phyloP scores from a whole-genome alignment of 2,329 filamentous ascomycete genomes.

The Achaetomium macrosporum region DNA sequence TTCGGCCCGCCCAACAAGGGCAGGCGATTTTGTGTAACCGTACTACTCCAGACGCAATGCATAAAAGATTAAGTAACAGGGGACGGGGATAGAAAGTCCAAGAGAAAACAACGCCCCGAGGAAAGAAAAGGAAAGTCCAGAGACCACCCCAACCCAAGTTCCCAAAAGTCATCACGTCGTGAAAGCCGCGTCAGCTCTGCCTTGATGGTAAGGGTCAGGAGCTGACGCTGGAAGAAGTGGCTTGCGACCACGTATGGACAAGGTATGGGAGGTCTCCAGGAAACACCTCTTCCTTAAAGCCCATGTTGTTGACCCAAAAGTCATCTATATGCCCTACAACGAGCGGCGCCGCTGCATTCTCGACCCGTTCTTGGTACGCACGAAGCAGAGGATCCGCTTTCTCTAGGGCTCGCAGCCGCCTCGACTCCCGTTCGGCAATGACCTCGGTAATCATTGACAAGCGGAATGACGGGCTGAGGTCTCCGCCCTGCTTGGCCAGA shows the following conservation, averaged over 20 bases:
- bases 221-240: constrained; percentile 10
- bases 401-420: constrained; percentile 43
- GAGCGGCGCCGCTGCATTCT: constrained; percentile 16
- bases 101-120: constrained; percentile 9
- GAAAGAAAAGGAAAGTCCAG: constrained; percentile 5
- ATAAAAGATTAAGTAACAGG: constrained; percentile 12
- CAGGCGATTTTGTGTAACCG: constrained; percentile 23
- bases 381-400: constrained; percentile 28
- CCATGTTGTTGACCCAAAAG: constrained; percentile 25
- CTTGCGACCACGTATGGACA: constrained; percentile 22
- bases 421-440: constrained; percentile 52
- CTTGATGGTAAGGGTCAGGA: background rate
- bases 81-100: background rate
- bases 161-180: constrained; percentile 21
- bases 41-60: constrained; percentile 28
- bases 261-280: constrained; percentile 25
- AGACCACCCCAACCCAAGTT: constrained; percentile 6
- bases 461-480: constrained; percentile 43
- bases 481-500: constrained; percentile 46
- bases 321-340: constrained; percentile 20
- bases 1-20: constrained; percentile 12
- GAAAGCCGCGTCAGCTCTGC: background rate
- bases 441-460: constrained; percentile 45
- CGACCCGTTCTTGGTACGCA: constrained; percentile 17
- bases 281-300: constrained; percentile 28